A percentile compares a stretch with the other conserved stretches of the same genome.
Evolutionary conservation across 805 yeast genomes (phyloP).

Genomic region (Saccharomycopsis vini): DNA sequence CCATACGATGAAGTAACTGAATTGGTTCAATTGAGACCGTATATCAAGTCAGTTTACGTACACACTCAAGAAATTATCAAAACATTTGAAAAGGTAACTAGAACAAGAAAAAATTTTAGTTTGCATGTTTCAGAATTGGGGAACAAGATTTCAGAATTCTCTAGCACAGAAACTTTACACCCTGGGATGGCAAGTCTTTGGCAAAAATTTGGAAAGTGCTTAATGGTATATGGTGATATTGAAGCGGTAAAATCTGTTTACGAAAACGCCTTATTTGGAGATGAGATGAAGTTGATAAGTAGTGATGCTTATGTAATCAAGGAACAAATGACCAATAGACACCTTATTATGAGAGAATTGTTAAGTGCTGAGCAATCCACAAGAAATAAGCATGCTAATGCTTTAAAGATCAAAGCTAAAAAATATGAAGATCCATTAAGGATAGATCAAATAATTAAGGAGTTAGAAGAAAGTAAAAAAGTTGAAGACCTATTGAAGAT

Average conservation of each 20-base stretch:
- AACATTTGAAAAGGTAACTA: constrained; percentile 51
- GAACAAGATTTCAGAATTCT: constrained; percentile 30
- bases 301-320: constrained; percentile 80
- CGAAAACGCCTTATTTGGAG: constrained; percentile 69
- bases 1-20: constrained; percentile 84
- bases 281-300: constrained; percentile 53
- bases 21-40: constrained; percentile 78
- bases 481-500: constrained; percentile 67
- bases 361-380: constrained; percentile 70
- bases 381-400: constrained; percentile 58
- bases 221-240: constrained; percentile 66
- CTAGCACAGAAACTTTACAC: constrained; percentile 41
- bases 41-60: constrained; percentile 67
- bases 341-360: constrained; percentile 83
- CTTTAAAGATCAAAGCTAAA: constrained; percentile 60
- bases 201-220: constrained; percentile 63
- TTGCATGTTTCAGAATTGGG: constrained; percentile 50
- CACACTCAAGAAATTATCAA: constrained; percentile 39
- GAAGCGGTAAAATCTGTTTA: constrained; percentile 62
- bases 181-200: constrained; percentile 72
- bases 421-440: constrained; percentile 75
- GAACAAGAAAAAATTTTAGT: constrained; percentile 38
- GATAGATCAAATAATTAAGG: constrained; percentile 81
- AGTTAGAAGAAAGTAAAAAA: constrained; percentile 69
- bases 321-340: constrained; percentile 89